Conservation (phyloP, 768 basidiomycete genomes). For the Suillus plorans region DNA sequence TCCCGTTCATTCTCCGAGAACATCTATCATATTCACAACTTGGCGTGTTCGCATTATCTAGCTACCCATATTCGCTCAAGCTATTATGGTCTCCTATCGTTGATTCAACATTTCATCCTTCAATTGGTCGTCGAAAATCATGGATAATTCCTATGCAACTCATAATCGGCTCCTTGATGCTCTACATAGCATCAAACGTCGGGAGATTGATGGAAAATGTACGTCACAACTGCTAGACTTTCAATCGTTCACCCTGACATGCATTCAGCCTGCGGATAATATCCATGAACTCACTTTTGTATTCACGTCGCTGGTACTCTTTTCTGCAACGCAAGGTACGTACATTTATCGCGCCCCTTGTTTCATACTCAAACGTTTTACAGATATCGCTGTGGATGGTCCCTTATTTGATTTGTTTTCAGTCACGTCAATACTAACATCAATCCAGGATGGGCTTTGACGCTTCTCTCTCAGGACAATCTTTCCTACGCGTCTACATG, state of each 20-base stretch:
- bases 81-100: constrained; percentile 97
- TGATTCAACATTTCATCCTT: constrained; percentile 81
- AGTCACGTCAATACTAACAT: constrained; percentile 29
- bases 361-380: constrained; percentile 16
- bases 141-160: constrained; percentile 99
- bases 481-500: constrained; percentile 97
- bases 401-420: constrained; percentile 34
- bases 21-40: constrained; percentile 97
- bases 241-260: constrained; percentile 5
- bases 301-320: constrained; percentile 88
- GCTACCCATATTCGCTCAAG: constrained; percentile 96
- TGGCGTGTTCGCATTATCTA: constrained; percentile 88
- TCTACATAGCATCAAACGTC: constrained; percentile 73
- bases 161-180: constrained; percentile 81
- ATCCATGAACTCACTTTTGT: constrained; percentile 74
- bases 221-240: constrained; percentile 18
- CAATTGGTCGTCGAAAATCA: constrained; percentile 91
- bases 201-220: constrained; percentile 80
- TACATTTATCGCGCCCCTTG: constrained; percentile 3
- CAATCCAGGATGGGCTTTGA: constrained; percentile 72
- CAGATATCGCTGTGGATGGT: constrained; percentile 99
- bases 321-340: constrained; percentile 95
- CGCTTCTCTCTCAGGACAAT: constrained; percentile 87
- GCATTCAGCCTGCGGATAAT: constrained; percentile 73
- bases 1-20: constrained; percentile 94